Percentiles rank a stretch among this genome's conserved stretches.
phyloP scores from a whole-genome alignment of 2,329 filamentous ascomycete genomes.

The Fusarium papillatum region DNA sequence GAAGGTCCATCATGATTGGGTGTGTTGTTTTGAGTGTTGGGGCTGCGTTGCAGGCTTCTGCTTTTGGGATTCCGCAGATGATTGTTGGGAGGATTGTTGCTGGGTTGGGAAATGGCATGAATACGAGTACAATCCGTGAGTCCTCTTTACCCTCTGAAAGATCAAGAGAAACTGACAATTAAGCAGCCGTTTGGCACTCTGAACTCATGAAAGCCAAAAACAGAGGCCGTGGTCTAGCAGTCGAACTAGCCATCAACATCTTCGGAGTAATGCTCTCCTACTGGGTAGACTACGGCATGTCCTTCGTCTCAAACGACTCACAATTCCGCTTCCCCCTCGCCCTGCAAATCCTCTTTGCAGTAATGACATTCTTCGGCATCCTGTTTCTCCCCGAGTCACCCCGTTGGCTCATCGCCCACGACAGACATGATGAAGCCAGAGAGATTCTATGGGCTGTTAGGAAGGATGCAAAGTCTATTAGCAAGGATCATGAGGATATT shows the following conservation, averaged over 20 bases:
- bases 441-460: conserved; percentile 50
- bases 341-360: conserved; percentile 57
- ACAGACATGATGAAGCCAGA: conserved; percentile 57
- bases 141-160: background rate
- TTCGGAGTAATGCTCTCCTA: conserved; percentile 52
- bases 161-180: background rate
- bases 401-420: conserved; percentile 54
- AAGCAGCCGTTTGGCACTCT: conserved; percentile 55
- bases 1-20: conserved; percentile 54
- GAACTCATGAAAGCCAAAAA: conserved; percentile 56
- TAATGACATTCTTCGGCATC: conserved; percentile 50
- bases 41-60: conserved; percentile 56
- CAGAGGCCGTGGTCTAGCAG: conserved; percentile 48
- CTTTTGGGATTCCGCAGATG: conserved; percentile 56
- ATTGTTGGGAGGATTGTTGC: conserved; percentile 59
- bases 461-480: conserved; percentile 41
- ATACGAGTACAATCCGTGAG: conserved; percentile 61
- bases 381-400: conserved; percentile 60
- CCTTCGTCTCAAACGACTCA: conserved; percentile 49
- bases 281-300: conserved; percentile 56
- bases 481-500: conserved; percentile 44
- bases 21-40: conserved; percentile 57
- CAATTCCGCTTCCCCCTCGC: conserved; percentile 61
- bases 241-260: conserved; percentile 54
- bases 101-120: conserved; percentile 60